Conservation (phyloP, 2,329 filamentous ascomycete species). For the Chaetomium strumarium region DNA sequence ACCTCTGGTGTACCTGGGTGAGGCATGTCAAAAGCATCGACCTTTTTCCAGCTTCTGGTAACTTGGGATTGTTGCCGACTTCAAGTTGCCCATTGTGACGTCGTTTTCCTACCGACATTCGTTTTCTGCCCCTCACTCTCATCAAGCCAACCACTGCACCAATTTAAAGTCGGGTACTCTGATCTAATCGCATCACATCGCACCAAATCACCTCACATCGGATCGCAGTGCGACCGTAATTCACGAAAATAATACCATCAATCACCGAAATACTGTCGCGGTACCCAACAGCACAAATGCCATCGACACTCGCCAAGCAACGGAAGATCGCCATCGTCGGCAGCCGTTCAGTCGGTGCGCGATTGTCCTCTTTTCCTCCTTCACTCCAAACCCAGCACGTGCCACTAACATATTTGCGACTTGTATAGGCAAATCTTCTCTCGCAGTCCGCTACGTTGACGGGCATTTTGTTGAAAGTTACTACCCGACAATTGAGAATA, state of each 20-base stretch:
- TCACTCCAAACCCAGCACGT: neutral
- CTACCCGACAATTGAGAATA: constrained; percentile 98
- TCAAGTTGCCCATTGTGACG: no score
- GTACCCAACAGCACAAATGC: constrained; percentile 41
- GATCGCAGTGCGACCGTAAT: neutral
- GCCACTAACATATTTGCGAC: neutral
- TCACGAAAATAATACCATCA: neutral
- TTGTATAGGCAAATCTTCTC: constrained; percentile 80
- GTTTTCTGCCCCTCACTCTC: neutral
- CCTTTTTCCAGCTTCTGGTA: neutral
- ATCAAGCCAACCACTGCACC: neutral
- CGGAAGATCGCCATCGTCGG: constrained; percentile 94
- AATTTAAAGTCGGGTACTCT: neutral
- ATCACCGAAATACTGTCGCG: neutral
- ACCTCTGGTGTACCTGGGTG: no score
- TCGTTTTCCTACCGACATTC: neutral
- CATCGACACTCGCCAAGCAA: constrained; percentile 70
- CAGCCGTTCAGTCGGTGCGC: constrained; percentile 72
- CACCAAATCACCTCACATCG: neutral
- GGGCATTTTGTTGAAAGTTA: constrained; percentile 98
- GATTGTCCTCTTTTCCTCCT: neutral
- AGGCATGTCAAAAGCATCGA: neutral
- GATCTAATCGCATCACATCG: neutral
- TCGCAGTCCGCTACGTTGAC: constrained; percentile 95
- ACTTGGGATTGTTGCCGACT: no score